Evolutionary conservation across 345 rosid species (phyloP), one percentile per base, ranked within the genome.

Genomic region (Diplotaxis tenuifolia): DNA sequence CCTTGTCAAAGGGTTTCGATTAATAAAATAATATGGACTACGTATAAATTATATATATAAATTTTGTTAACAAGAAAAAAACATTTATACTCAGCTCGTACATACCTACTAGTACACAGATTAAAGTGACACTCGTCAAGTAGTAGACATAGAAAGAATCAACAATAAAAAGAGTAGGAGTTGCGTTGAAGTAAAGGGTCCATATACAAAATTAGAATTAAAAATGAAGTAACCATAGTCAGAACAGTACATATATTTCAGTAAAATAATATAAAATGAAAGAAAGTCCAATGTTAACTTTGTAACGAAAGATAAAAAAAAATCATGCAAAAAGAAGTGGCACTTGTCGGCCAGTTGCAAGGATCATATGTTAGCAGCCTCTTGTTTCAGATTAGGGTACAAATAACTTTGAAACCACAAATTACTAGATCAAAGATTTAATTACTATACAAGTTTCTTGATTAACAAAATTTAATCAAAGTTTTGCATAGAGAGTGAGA

Each of bases 311-410:
- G n/a, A 1, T 5, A 21, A 25, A n/a, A 42, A 2, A 11, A 10
- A 52, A 55, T 18, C 5, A 32, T 28, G 57, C 52, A 50, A 71
- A 58, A 76, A 31, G 80, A 62, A 27, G 77, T 84, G 90, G 86
- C 90, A 81, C 85, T 54, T 82, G 90, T 86, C 87, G 84, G 84
- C 83, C 65, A 86, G 82, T 66, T 82, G 90, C 79, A 64, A 74
- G 18, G 75, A 54, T 14, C 60, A 14, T 19, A 7, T 50, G 45
- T 72, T 47, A 62, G 54, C 62, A 27, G 52, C 67, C 34, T 62
- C 62, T 59, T 86, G 89, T 83, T 67, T 72, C n/a, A 38, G 68
- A 71, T 75, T 75, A 14, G 81, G 82, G 75, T 72, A 82, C 90
- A 83, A 67, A 67, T 9, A 14, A 75, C 73, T 32, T 75, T 59